Conservation (phyloP, 345 rosid genomes). For the Pseudoturritis turrita region DNA sequence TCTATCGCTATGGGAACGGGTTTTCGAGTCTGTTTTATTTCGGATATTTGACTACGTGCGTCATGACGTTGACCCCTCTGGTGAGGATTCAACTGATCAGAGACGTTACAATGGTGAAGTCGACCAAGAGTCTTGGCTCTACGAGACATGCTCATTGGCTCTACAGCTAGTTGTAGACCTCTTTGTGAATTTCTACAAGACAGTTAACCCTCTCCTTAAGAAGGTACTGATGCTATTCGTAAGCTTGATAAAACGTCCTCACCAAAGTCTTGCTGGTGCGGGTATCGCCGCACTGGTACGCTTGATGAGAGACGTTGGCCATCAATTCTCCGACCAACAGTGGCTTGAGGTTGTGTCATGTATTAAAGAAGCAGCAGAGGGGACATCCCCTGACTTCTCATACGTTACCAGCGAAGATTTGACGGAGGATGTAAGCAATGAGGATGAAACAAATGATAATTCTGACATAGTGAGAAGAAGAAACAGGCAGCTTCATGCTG, state of each 20-base stretch:
- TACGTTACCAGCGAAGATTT: slow-evolving; percentile 40
- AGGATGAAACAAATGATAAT: slow-evolving; percentile 34
- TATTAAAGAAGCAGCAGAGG: slow-evolving; percentile 71
- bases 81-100: slow-evolving; percentile 54
- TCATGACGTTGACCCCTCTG: slow-evolving; percentile 73
- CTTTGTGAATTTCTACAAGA: slow-evolving; percentile 77
- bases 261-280: slow-evolving; percentile 91
- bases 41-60: slow-evolving; percentile 91
- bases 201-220: slow-evolving; percentile 78
- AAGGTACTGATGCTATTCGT: slow-evolving; percentile 75
- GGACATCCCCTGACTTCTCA: slow-evolving; percentile 77
- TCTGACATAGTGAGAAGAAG: slow-evolving; percentile 37
- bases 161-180: slow-evolving; percentile 92
- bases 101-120: slow-evolving; percentile 50
- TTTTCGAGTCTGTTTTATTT: slow-evolving; percentile 81
- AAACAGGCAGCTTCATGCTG: slow-evolving; percentile 47
- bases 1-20: slow-evolving; percentile 77
- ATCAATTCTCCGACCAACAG: slow-evolving; percentile 76
- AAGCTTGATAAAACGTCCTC: slow-evolving; percentile 87
- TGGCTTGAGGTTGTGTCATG: slow-evolving; percentile 85
- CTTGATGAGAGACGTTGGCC: slow-evolving; percentile 83
- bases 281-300: slow-evolving; percentile 93
- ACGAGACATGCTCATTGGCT: slow-evolving; percentile 92
- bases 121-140: slow-evolving; percentile 91
- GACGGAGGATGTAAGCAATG: slow-evolving; percentile 26